Evolutionary conservation across 176 grass and related monocot species (phyloP).

Genomic region (Oryza nivara): DNA sequence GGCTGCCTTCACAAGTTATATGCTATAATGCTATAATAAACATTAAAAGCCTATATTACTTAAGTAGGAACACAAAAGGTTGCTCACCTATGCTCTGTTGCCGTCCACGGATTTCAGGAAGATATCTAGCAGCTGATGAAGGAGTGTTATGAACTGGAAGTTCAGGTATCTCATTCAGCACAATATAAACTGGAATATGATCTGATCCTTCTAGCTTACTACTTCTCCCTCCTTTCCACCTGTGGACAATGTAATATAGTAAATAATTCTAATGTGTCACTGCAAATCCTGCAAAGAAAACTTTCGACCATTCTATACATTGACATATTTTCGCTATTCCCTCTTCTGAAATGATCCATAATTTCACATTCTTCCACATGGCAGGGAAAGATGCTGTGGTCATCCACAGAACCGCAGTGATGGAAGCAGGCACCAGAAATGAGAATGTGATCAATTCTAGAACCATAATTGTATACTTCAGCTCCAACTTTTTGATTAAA

Average conservation of each 20-base stretch:
- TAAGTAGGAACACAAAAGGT: conserved; percentile 3
- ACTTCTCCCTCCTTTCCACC: conserved; percentile 95
- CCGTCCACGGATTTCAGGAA: conserved; percentile 84
- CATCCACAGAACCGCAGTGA: conserved; percentile 50
- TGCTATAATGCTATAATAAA: background rate
- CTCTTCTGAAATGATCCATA: conserved; percentile 81
- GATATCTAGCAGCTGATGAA: conserved; percentile 78
- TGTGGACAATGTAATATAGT: conserved; percentile 56
- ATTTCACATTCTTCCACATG: conserved; percentile 94
- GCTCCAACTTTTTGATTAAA: conserved; percentile 85
- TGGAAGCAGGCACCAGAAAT: conserved; percentile 80
- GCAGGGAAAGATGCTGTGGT: conserved; percentile 72
- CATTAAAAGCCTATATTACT: background rate
- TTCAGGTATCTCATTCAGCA: conserved; percentile 67
- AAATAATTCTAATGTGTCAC: conserved; percentile 23
- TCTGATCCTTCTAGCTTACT: conserved; percentile 97
- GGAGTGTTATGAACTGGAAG: conserved; percentile 74
- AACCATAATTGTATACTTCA: conserved; percentile 97
- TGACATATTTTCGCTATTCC: conserved; percentile 62
- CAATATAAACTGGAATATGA: conserved; percentile 92
- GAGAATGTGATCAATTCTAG: conserved; percentile 91
- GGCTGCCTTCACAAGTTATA: conserved; percentile 8
- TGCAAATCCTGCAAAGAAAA: conserved; percentile 19
- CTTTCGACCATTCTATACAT: conserved; percentile 62
- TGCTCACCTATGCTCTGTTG: conserved; percentile 85